Conservation (phyloP, 2,329 filamentous ascomycete species). For the Rutstroemia sydowiana region DNA sequence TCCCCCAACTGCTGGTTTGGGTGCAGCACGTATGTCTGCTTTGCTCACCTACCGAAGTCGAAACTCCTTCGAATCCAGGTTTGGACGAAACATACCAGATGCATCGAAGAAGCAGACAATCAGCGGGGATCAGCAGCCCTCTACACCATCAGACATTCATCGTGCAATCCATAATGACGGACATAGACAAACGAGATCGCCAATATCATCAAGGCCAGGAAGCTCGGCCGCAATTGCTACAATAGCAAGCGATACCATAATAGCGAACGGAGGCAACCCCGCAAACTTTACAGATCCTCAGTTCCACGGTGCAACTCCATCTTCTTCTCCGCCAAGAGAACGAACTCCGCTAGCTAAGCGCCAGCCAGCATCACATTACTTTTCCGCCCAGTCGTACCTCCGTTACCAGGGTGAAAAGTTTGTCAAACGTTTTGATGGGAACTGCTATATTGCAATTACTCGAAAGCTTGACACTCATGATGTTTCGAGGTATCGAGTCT, state of each 20-base stretch:
- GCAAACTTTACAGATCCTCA: constrained; percentile 54
- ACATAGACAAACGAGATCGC: constrained; percentile 53
- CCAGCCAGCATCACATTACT: constrained; percentile 67
- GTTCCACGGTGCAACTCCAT: constrained; percentile 57
- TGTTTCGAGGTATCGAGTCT: constrained; percentile 67
- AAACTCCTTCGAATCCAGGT: constrained; percentile 93
- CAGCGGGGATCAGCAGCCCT: constrained; percentile 54
- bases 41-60: constrained; percentile 92
- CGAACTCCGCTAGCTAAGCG: constrained; percentile 25
- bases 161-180: constrained; percentile 81
- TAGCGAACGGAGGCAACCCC: constrained; percentile 21
- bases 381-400: constrained; percentile 95
- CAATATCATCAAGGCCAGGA: constrained; percentile 37
- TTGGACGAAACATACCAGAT: constrained; percentile 88
- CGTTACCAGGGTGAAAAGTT: constrained; percentile 96
- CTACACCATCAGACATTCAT: constrained; percentile 54
- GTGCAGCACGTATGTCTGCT: constrained; percentile 93
- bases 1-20: constrained; percentile 77
- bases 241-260: constrained; percentile 12
- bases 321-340: constrained; percentile 36
- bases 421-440: constrained; percentile 92
- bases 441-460: constrained; percentile 98
- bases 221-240: constrained; percentile 25
- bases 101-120: constrained; percentile 77
- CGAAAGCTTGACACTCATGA: constrained; percentile 97